These are phyloP conservation scores for Micromonas pusilla DNA, from an alignment of 139 green algal species.

Conservation along the genomic window DNA sequence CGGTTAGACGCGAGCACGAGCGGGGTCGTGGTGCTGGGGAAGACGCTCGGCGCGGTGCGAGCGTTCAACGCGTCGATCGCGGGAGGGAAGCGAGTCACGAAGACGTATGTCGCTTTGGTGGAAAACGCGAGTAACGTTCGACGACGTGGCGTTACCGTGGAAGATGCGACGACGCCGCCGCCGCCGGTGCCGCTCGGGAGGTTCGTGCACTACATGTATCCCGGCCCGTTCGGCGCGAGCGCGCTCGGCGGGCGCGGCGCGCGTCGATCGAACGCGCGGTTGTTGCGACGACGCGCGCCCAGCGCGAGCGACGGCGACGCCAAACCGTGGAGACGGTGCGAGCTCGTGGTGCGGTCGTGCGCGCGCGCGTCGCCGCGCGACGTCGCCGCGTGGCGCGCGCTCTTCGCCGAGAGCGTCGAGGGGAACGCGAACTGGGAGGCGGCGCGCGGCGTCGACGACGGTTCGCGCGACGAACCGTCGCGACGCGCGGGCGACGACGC, in stretches of 20 bases:
- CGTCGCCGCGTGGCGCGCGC: background rate
- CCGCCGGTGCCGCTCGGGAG: background rate
- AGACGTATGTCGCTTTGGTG: background rate
- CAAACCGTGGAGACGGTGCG: background rate
- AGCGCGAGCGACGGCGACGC: background rate
- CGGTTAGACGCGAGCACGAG: background rate
- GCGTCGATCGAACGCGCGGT: background rate
- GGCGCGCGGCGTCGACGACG: background rate
- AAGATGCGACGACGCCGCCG: too few species aligned
- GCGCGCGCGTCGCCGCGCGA: background rate
- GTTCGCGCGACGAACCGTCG: background rate
- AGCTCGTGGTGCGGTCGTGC: background rate
- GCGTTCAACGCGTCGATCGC: background rate
- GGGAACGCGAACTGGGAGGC: background rate
- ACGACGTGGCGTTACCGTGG: too few species aligned
- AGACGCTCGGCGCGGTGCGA: background rate
- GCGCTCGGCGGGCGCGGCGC: background rate
- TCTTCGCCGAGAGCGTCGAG: background rate
- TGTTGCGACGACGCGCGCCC: background rate
- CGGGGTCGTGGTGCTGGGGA: conserved; percentile 1
- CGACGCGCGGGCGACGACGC: too few species aligned
- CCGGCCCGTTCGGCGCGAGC: background rate
- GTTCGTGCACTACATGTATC: background rate
- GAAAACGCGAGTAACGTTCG: too few species aligned
- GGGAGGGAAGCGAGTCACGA: background rate